A percentile compares a stretch with the other conserved stretches of the same genome.
phyloP scores from a whole-genome alignment of 164 flowering plant species.

The Saururus chinensis region DNA sequence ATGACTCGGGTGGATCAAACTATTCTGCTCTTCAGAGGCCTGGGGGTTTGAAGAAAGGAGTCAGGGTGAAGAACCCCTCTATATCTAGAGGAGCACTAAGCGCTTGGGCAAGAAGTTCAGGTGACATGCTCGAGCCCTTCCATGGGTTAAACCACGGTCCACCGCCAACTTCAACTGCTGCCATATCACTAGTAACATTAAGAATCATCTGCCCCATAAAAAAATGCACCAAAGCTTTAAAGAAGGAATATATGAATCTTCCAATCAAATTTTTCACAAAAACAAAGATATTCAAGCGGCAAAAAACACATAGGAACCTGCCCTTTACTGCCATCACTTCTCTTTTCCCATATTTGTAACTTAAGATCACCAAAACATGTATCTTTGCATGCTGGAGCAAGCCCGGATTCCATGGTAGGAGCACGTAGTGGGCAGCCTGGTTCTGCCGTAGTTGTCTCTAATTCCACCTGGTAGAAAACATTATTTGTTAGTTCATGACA shows the following conservation, averaged over 20 bases:
- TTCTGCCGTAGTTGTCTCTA: slow-evolving; percentile 69
- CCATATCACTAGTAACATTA: slow-evolving; percentile 88
- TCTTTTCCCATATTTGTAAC: slow-evolving; percentile 64
- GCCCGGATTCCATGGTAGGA: slow-evolving; percentile 81
- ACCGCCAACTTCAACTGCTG: slow-evolving; percentile 89
- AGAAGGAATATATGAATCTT: neutral
- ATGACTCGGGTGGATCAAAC: too few species aligned
- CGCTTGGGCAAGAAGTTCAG: slow-evolving; percentile 46
- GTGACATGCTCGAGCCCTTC: slow-evolving; percentile 64
- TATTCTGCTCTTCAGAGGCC: slow-evolving; percentile 30
- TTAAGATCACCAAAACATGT: slow-evolving; percentile 63
- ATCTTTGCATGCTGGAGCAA: slow-evolving; percentile 87
- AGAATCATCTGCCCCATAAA: slow-evolving; percentile 37
- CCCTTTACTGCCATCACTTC: slow-evolving; percentile 73
- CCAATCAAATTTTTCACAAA: neutral
- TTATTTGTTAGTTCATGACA: neutral
- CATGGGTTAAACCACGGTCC: slow-evolving; percentile 94
- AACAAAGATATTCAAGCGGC: neutral
- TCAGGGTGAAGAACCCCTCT: slow-evolving; percentile 40
- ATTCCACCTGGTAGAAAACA: slow-evolving; percentile 47
- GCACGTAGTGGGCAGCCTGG: slow-evolving; percentile 83
- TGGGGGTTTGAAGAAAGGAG: slow-evolving; percentile 75
- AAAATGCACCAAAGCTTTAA: neutral
- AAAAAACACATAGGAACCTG: slow-evolving; percentile 36
- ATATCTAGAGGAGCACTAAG: slow-evolving; percentile 57